Base-by-base conservation (phyloP, 192 early-diverging fungal genomes). In the Mortierella claussenii region DNA sequence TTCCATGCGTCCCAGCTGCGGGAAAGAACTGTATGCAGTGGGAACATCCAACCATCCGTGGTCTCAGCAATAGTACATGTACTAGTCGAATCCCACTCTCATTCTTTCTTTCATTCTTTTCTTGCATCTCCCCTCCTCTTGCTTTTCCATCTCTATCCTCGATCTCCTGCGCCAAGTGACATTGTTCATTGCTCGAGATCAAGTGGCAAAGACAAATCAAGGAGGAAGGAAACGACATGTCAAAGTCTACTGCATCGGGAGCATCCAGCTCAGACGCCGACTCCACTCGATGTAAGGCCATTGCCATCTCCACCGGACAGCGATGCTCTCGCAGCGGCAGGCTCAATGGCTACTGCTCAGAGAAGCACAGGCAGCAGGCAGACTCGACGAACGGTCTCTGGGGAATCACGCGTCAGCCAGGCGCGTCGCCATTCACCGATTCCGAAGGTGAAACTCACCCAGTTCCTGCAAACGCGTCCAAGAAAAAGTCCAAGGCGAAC, bases 261-360 rank as follows among this genome's bases (percentile, higher is more conserved):
- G 9, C 50, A 26, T 28, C 61, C 33, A 42, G 34, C 27, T 24
- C 58, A 33, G 58, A 23, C 20, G 30, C 30, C 2, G 23, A 36
- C 58, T 40, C 59, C 7, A 23, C 27, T 23, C 71, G 52, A 5
- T 76, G 73, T 50, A 76, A 67, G 54, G 73, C 73, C 43, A 76
- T 76, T 23, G 73, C 73, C 11, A 44, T 66, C 51, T 61, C 63
- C 1, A 76, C 73, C 13, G 65, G 65, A 42, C 58, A 62, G 36
- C 56, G 60, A 31, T 76, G 73, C 59, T 44, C 58, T 8, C 49
- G 53, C 9, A 55, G 51, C 7, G 73, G 73, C 34, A 76, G 67
- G 24, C 59, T 76, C 32, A 65, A 76, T 36, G 73, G 73, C 9
- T 76, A 76, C 47, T 76, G 73, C 45, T 62, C 73, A 6, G 65